phyloP scores from a whole-genome alignment of 2,329 filamentous ascomycete genomes.

The Claviceps pazoutovae region DNA sequence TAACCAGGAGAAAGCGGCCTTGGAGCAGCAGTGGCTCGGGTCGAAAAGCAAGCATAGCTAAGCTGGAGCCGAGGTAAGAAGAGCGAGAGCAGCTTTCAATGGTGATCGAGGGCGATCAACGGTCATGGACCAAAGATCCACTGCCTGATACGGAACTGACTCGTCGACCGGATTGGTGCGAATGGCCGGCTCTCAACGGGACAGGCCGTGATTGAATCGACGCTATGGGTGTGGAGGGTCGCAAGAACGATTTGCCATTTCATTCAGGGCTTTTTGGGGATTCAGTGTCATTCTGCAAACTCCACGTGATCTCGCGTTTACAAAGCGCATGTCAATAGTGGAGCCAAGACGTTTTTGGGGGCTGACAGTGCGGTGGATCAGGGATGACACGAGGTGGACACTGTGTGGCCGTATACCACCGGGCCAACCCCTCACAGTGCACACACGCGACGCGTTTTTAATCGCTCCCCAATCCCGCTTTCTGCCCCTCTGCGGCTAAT shows the following conservation, averaged over 20 bases:
- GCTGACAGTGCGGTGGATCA: too few species aligned
- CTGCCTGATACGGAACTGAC: neutral
- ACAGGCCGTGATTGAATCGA: neutral
- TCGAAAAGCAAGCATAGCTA: neutral
- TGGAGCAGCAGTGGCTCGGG: neutral
- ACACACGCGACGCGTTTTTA: too few species aligned
- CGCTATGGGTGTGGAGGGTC: conserved; percentile 1
- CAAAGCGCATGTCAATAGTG: too few species aligned
- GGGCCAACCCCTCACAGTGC: neutral
- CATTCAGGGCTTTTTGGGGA: too few species aligned
- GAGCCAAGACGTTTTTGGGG: too few species aligned
- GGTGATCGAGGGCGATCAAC: neutral
- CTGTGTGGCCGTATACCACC: too few species aligned
- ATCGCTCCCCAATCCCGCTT: neutral
- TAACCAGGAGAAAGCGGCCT: neutral
- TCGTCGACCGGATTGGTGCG: conserved; percentile 1
- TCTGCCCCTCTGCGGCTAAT: neutral
- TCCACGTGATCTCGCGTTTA: too few species aligned
- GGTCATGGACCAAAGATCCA: neutral
- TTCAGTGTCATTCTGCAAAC: too few species aligned
- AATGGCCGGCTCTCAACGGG: neutral
- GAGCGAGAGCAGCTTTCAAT: neutral
- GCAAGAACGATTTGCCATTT: neutral
- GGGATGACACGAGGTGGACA: too few species aligned
- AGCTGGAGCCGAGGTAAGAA: neutral